Conservation (phyloP, 495 filamentous ascomycete species). For the Aspergillus diversus region DNA sequence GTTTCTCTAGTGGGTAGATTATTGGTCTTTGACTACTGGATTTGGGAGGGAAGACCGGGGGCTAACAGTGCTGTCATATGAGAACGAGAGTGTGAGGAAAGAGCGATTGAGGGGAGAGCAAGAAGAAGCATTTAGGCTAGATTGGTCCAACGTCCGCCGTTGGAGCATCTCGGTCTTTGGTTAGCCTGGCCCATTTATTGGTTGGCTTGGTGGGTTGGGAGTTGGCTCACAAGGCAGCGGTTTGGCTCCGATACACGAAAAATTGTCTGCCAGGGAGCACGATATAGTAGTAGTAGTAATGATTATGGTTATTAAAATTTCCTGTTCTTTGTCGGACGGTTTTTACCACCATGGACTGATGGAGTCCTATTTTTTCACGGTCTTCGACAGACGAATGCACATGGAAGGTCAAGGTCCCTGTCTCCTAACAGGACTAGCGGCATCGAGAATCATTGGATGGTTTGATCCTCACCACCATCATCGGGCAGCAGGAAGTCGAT, state of each 20-base stretch:
- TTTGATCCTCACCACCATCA: constrained; percentile 13
- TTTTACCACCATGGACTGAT: no score
- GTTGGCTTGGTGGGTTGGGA: not conserved
- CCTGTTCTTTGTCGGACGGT: no score
- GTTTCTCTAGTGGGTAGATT: not conserved
- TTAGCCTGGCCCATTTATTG: not conserved
- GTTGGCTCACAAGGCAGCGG: not conserved
- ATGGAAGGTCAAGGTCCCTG: constrained; percentile 14
- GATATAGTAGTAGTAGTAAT: not conserved
- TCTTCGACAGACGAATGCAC: not conserved
- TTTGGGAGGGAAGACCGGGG: not conserved
- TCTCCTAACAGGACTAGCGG: constrained; percentile 15
- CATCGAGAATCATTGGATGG: constrained; percentile 15
- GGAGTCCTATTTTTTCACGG: not conserved
- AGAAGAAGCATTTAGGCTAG: constrained; percentile 7
- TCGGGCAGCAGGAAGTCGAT: constrained; percentile 16
- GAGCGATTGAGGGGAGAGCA: not conserved
- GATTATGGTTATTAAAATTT: not conserved
- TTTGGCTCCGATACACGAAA: not conserved
- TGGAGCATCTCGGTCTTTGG: not conserved
- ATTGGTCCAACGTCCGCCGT: not conserved
- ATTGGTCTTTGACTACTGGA: not conserved
- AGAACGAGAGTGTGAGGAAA: no score
- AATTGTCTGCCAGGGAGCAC: not conserved
- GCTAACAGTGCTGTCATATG: no score